Conservation (phyloP, 2,329 filamentous ascomycete species). For the Ascochyta pisi region DNA sequence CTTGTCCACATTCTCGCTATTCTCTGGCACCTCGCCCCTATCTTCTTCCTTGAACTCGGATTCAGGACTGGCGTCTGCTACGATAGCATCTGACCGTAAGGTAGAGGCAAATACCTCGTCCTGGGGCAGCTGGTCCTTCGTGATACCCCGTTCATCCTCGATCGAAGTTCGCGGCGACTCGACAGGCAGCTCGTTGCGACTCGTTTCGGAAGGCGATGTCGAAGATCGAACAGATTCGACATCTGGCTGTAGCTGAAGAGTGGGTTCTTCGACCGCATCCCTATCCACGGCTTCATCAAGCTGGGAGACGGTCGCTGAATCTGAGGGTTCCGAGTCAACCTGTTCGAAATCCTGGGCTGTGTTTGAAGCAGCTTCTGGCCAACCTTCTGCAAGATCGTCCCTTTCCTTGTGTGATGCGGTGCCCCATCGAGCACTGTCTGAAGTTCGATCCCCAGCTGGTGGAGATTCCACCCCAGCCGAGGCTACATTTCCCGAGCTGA, state of each 20-base stretch:
- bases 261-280: conserved; percentile 28
- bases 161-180: conserved; percentile 49
- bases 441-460: background rate
- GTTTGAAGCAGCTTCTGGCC: conserved; percentile 20
- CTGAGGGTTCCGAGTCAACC: conserved; percentile 39
- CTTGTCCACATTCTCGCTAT: background rate
- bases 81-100: background rate
- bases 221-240: conserved; percentile 46
- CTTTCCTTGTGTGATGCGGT: background rate
- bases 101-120: background rate
- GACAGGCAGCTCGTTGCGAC: conserved; percentile 35
- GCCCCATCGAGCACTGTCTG: conserved; percentile 17
- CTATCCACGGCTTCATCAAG: conserved; percentile 16
- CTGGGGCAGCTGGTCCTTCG: background rate
- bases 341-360: conserved; percentile 19
- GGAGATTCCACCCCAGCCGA: background rate
- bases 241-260: conserved; percentile 25
- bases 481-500: conserved; percentile 4
- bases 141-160: conserved; percentile 38
- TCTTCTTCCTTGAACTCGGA: background rate
- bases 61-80: background rate
- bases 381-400: conserved; percentile 16
- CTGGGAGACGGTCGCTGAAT: conserved; percentile 38
- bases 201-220: conserved; percentile 46
- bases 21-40: background rate